These are phyloP conservation scores for Capsicum rhomboideum DNA, from an alignment of 257 asterid genomes.

Conservation along the genomic window DNA sequence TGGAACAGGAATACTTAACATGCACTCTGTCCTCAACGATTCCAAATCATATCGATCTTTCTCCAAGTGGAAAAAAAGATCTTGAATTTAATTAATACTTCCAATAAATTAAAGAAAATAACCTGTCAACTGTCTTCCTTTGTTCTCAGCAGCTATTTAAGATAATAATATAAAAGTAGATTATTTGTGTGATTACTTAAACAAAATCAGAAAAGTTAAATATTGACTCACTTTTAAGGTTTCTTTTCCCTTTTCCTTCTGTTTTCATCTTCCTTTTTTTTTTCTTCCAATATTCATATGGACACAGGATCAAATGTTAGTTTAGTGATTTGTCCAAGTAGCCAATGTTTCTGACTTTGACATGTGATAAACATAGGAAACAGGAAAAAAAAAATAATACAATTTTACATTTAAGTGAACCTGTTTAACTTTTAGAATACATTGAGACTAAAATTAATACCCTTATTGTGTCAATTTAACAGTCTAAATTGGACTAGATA, in stretches of 20 bases:
- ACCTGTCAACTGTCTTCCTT: not conserved
- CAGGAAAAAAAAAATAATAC: not conserved
- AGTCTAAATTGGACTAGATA: not conserved
- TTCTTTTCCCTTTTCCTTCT: no score
- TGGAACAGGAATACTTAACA: not conserved
- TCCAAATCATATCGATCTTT: not conserved
- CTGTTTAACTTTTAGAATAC: not conserved
- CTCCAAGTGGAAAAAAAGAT: constrained; percentile 2
- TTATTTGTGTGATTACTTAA: not conserved
- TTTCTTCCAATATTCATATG: no score
- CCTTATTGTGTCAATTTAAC: not conserved
- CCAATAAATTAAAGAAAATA: not conserved
- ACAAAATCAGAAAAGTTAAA: not conserved
- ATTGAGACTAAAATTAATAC: not conserved
- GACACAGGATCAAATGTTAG: not conserved
- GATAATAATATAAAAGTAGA: not conserved
- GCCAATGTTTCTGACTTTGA: not conserved
- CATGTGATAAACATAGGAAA: not conserved
- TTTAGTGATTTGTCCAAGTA: not conserved
- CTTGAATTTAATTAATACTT: not conserved
- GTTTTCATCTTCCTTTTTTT: not conserved
- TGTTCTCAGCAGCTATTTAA: not conserved
- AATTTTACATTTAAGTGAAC: not conserved
- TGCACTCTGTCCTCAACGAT: not conserved
- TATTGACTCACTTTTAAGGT: not conserved